phyloP scores from a whole-genome alignment of 192 early-diverging fungal genomes.

The Rhizophagus clarus region DNA sequence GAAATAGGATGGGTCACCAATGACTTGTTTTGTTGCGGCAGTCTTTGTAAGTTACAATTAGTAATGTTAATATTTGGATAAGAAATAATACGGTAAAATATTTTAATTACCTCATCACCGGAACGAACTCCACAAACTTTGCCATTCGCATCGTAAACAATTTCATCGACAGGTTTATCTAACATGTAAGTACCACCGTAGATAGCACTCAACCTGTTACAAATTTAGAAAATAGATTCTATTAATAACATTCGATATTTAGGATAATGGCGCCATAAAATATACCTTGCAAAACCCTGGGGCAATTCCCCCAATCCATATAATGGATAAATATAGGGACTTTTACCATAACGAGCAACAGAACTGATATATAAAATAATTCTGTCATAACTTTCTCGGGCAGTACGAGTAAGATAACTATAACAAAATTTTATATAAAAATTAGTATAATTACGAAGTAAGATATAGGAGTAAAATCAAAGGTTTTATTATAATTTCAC shows the following conservation, averaged over 20 bases:
- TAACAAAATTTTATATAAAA: background rate
- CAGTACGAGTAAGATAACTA: slow-evolving; percentile 67
- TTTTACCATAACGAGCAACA: slow-evolving; percentile 90
- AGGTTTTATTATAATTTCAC: background rate
- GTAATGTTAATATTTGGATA: background rate
- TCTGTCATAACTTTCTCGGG: slow-evolving; percentile 85
- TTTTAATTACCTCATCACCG: slow-evolving; percentile 67
- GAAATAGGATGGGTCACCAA: slow-evolving; percentile 97
- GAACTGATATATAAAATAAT: slow-evolving; percentile 93
- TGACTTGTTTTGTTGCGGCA: slow-evolving; percentile 84
- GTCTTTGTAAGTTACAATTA: slow-evolving; percentile 37
- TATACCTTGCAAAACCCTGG: slow-evolving; percentile 92
- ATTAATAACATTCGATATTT: background rate
- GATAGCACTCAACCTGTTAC: slow-evolving; percentile 85
- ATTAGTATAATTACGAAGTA: background rate
- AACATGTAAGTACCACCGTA: slow-evolving; percentile 99
- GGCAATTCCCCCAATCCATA: slow-evolving; percentile 98
- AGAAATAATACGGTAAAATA: background rate
- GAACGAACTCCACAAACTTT: slow-evolving; percentile 88
- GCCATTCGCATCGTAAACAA: slow-evolving; percentile 82
- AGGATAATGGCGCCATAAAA: background rate
- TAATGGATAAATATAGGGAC: slow-evolving; percentile 98
- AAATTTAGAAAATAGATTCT: background rate
- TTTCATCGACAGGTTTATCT: slow-evolving; percentile 87
- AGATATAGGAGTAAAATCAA: background rate